Percentiles rank a stretch among this genome's conserved stretches.
Evolutionary conservation across 768 basidiomycete genomes (phyloP).

Genomic region (Pleurotus citrinopileatus): DNA sequence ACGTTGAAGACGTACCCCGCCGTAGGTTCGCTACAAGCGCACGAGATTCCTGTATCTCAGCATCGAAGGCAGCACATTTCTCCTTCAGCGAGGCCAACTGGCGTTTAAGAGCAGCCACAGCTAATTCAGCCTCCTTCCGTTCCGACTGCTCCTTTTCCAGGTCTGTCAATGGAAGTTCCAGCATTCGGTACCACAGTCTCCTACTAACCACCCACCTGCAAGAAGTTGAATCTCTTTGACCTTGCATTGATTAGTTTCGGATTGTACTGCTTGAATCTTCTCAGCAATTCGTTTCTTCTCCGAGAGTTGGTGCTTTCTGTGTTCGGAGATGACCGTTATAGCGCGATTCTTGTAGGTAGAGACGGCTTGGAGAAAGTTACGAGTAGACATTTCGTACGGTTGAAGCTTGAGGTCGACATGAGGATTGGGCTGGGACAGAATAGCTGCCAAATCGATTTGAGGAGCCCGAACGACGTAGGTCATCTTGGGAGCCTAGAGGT

Average conservation of each 20-base stretch:
- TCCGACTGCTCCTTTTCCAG: slow-evolving; percentile 72
- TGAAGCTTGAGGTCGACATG: slow-evolving; percentile 62
- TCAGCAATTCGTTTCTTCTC: slow-evolving; percentile 66
- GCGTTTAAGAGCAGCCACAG: slow-evolving; percentile 56
- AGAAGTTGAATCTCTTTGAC: slow-evolving; percentile 77
- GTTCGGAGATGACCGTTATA: slow-evolving; percentile 64
- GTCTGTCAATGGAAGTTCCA: slow-evolving; percentile 31
- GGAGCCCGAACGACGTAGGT: slow-evolving; percentile 34
- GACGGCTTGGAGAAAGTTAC: slow-evolving; percentile 72
- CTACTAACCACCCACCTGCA: slow-evolving; percentile 66
- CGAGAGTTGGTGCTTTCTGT: slow-evolving; percentile 55
- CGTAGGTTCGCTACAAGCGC: slow-evolving; percentile 57
- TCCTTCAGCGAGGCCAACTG: slow-evolving; percentile 66
- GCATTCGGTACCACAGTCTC: too few relatives aligned
- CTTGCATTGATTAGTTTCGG: slow-evolving; percentile 74
- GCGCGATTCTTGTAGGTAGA: slow-evolving; percentile 70
- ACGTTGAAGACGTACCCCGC: slow-evolving; percentile 46
- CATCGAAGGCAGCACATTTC: slow-evolving; percentile 52
- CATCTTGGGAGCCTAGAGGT: slow-evolving; percentile 13
- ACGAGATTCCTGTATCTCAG: slow-evolving; percentile 73
- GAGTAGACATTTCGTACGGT: slow-evolving; percentile 62
- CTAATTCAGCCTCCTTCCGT: slow-evolving; percentile 63
- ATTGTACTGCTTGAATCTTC: slow-evolving; percentile 57
- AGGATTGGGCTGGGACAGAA: slow-evolving; percentile 54
- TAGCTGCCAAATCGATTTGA: slow-evolving; percentile 58